Percentiles rank a stretch among this genome's conserved stretches.
Conservation (phyloP, 2,329 filamentous ascomycete species). For the Zarea fungicola region DNA sequence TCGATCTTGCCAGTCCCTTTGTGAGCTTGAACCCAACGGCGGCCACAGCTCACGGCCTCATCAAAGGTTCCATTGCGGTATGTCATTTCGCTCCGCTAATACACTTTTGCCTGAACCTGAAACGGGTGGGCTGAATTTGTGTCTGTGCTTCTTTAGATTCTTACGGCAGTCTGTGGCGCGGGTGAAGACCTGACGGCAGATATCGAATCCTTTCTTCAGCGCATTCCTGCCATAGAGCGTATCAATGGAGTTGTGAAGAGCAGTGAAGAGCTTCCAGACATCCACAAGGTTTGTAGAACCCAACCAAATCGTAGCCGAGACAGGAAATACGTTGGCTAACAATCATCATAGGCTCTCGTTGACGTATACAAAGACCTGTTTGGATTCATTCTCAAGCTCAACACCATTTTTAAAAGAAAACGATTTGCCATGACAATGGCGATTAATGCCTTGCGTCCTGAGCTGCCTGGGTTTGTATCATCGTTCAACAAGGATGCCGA, state of each 20-base stretch:
- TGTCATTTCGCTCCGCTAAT: too few species aligned
- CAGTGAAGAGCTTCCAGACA: neutral
- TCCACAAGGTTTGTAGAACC: neutral
- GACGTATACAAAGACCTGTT: conserved; percentile 10
- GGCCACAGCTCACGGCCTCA: conserved; percentile 5
- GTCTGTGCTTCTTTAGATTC: too few species aligned
- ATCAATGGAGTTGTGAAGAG: conserved; percentile 1
- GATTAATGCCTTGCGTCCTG: neutral
- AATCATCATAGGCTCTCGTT: conserved; percentile 6
- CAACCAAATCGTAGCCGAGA: too few species aligned
- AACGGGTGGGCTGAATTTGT: too few species aligned
- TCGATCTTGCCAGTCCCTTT: conserved; percentile 8
- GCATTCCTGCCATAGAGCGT: conserved; percentile 8
- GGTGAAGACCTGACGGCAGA: conserved; percentile 6
- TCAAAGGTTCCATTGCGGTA: conserved; percentile 7
- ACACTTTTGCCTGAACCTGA: too few species aligned
- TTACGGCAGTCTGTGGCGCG: conserved; percentile 11
- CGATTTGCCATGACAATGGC: neutral
- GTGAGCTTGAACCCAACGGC: conserved; percentile 8
- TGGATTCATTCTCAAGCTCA: conserved; percentile 4
- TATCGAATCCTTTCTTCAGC: conserved; percentile 6
- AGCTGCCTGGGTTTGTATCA: neutral
- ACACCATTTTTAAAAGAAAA: conserved; percentile 3
- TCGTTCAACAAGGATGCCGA: neutral
- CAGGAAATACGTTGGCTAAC: too few species aligned